Percentiles rank a stretch among this genome's conserved stretches.
phyloP scores from a whole-genome alignment of 1,284 basidiomycete genomes.

The Vanrija pseudolonga region DNA sequence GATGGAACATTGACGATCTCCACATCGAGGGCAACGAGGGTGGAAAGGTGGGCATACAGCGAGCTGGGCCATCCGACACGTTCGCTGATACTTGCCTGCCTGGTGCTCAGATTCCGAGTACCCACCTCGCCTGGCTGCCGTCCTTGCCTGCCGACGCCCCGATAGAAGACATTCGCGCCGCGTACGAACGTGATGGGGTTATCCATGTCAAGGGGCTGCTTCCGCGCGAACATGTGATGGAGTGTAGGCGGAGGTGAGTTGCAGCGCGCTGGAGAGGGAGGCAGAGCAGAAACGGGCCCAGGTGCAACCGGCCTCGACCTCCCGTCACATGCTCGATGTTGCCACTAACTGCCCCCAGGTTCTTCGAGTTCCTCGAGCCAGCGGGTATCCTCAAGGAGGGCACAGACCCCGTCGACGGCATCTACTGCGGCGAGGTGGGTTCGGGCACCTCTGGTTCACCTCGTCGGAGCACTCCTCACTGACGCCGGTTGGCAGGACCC shows the following conservation, averaged over 20 bases:
- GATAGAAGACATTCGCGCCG: constrained; percentile 9
- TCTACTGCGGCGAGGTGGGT: constrained; percentile 11
- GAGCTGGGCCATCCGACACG: too few relatives aligned
- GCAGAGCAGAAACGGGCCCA: too few relatives aligned
- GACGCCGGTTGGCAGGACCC: neutral
- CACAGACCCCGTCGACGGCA: constrained; percentile 8
- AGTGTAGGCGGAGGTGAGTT: constrained; percentile 2
- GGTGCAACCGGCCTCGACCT: too few relatives aligned
- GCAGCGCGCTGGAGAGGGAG: neutral
- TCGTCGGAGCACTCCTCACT: neutral
- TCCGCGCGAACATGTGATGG: constrained; percentile 4
- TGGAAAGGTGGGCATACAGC: constrained; percentile 5
- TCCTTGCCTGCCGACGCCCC: constrained; percentile 11
- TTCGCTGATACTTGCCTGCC: too few relatives aligned
- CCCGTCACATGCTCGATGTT: too few relatives aligned
- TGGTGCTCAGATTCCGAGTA: constrained; percentile 9
- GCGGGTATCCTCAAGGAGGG: constrained; percentile 9
- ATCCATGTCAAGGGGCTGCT: constrained; percentile 15
- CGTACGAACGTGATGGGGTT: constrained; percentile 17
- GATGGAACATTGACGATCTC: neutral
- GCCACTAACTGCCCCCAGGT: constrained; percentile 1
- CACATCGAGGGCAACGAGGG: constrained; percentile 16
- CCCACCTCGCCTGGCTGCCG: constrained; percentile 12
- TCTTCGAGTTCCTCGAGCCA: constrained; percentile 11
- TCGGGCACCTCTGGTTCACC: neutral